Percentiles rank a stretch among this genome's conserved stretches.
phyloP scores from a whole-genome alignment of 2,329 filamentous ascomycete species.

The Trichoderma sp. region DNA sequence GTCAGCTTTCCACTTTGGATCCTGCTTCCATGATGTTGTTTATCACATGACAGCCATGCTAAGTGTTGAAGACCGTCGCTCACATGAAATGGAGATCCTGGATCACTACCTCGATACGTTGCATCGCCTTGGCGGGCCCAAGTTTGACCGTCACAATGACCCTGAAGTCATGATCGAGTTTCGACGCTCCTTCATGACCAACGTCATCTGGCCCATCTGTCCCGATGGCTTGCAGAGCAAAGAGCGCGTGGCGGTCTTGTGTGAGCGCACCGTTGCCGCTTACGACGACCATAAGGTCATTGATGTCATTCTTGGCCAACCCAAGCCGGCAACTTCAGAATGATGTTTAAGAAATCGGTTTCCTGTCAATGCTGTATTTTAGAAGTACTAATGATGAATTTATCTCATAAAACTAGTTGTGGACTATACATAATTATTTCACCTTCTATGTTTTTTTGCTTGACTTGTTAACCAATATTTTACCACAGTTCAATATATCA shows the following conservation, averaged over 20 bases:
- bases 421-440: background rate
- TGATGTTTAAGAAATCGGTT: background rate
- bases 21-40: slow-evolving; percentile 13
- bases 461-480: background rate
- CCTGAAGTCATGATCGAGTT: slow-evolving; percentile 10
- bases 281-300: slow-evolving; percentile 11
- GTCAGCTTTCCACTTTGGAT: slow-evolving; percentile 10
- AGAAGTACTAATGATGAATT: background rate
- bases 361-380: background rate
- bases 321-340: background rate
- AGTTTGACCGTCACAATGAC: slow-evolving; percentile 11
- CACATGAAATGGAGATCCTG: slow-evolving; percentile 5
- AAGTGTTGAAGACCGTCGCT: background rate
- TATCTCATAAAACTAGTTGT: background rate
- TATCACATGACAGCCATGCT: slow-evolving; percentile 16
- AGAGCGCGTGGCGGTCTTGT: background rate
- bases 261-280: slow-evolving; percentile 1
- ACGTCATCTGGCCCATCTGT: slow-evolving; percentile 8
- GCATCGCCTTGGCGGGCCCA: slow-evolving; percentile 5
- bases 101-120: slow-evolving; percentile 8
- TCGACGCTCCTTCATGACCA: slow-evolving; percentile 7
- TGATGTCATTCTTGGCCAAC: slow-evolving; percentile 1
- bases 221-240: background rate
- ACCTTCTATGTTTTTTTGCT: background rate
- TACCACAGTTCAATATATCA: background rate